Percentiles rank a stretch among this genome's conserved stretches.
phyloP scores from a whole-genome alignment of 805 yeast genomes.

The Metschnikowia lachancei region DNA sequence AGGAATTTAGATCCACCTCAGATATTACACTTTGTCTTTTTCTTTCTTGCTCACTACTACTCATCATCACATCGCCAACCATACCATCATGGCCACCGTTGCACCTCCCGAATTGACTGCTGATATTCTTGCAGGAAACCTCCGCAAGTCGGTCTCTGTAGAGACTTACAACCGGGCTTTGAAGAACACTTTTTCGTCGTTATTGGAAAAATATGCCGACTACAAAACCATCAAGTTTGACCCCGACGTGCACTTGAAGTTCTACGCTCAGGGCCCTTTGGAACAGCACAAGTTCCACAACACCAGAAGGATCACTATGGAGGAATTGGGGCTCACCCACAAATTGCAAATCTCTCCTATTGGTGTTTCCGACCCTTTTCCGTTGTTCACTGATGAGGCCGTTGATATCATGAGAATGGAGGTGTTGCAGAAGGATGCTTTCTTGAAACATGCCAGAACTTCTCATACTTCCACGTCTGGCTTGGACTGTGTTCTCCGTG shows the following conservation, averaged over 20 bases:
- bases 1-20: not conserved
- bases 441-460: constrained; percentile 44
- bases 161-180: constrained; percentile 25
- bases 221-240: constrained; percentile 28
- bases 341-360: constrained; percentile 50
- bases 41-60: too few relatives aligned
- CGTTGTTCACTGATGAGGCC: constrained; percentile 60
- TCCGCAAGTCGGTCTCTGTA: constrained; percentile 34
- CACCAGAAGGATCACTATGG: constrained; percentile 43
- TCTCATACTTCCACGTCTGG: constrained; percentile 47
- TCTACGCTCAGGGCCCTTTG: constrained; percentile 30
- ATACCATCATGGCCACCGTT: not conserved
- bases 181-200: constrained; percentile 11
- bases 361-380: constrained; percentile 61
- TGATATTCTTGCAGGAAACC: constrained; percentile 36
- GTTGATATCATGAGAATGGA: constrained; percentile 57
- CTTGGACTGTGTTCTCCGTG: constrained; percentile 49
- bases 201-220: constrained; percentile 10
- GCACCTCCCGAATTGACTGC: constrained; percentile 29
- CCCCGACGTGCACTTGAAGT: constrained; percentile 33
- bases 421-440: constrained; percentile 45
- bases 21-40: too few relatives aligned
- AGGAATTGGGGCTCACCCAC: constrained; percentile 47
- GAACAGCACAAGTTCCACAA: constrained; percentile 36
- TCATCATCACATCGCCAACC: too few relatives aligned